Percentiles rank a stretch among this genome's conserved stretches.
Conservation (phyloP, 2,329 filamentous ascomycete species). For the Trichophyton simii region DNA sequence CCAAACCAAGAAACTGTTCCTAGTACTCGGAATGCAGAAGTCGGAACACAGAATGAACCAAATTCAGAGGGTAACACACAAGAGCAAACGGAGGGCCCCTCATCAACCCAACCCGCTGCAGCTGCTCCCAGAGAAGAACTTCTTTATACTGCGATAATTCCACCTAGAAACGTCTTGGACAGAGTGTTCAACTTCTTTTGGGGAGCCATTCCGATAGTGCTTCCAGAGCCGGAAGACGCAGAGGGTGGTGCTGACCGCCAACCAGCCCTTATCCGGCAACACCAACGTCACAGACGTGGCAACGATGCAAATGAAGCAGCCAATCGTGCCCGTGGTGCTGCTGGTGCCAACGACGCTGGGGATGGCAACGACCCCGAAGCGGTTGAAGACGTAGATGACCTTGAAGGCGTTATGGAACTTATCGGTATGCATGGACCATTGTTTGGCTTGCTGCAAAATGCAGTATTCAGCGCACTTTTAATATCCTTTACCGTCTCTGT, state of each 20-base stretch:
- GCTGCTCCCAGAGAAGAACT: not conserved
- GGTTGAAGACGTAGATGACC: slow-evolving; percentile 69
- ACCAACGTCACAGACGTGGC: slow-evolving; percentile 11
- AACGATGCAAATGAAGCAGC: slow-evolving; percentile 24
- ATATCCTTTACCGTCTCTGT: slow-evolving; percentile 75
- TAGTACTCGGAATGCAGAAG: not conserved
- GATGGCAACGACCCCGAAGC: slow-evolving; percentile 50
- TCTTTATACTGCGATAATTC: not conserved
- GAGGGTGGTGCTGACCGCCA: slow-evolving; percentile 33
- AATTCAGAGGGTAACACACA: not conserved
- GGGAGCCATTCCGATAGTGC: slow-evolving; percentile 26
- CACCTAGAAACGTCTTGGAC: slow-evolving; percentile 17
- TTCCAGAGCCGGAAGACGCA: slow-evolving; percentile 25
- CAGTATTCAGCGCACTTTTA: slow-evolving; percentile 81
- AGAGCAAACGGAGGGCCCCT: not conserved
- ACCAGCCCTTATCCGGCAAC: slow-evolving; percentile 20
- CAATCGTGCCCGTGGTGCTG: slow-evolving; percentile 8
- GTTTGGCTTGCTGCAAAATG: slow-evolving; percentile 82
- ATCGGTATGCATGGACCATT: slow-evolving; percentile 93
- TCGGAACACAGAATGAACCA: not conserved
- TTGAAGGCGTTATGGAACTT: slow-evolving; percentile 91
- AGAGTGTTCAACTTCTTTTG: slow-evolving; percentile 34
- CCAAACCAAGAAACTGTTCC: not conserved
- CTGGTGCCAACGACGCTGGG: slow-evolving; percentile 53
- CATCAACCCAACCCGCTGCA: not conserved